Evolutionary conservation across 345 rosid genomes (phyloP), one percentile per base, ranked within the genome.

Genomic region (Noccaea caerulescens): DNA sequence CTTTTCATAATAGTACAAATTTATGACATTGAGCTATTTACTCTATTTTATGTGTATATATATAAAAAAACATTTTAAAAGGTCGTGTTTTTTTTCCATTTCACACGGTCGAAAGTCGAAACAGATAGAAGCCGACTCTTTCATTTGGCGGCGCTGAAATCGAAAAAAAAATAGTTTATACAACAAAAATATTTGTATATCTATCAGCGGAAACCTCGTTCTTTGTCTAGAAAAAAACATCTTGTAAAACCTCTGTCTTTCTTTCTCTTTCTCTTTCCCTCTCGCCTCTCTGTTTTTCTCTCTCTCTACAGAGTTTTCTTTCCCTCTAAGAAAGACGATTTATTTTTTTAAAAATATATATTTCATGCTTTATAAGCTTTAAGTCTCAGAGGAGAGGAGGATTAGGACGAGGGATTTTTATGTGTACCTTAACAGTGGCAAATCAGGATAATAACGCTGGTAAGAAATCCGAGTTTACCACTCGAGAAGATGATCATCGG

Each of bases 351-450:
- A 27, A 27, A 2, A 27, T 12, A 53, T 27, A n/a, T 57, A 4
- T 38, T 13, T 54, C 1, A 11, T 41, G 11, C 42, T 68, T 66
- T 68, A 61, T 68, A 68, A 69, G 74, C 27, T 54, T 61, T 36
- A 36, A 42, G 50, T 11, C 52, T 54, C 18, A 10, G 51, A 23
- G 20, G 14, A 42, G 20, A 23, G 20, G 14, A 50, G 32, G 37
- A 13, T 13, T 25, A 5, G 20, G 10, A 56, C 36, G 59, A 30
- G 10, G 5, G 61, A 11, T 50, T 62, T 75, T 9, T 76, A 76
- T 76, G 80, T 76, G 63, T 71, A 36, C 8, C 55, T 43, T 72
- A 50, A 78, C 68, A 73, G 81, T 78, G 81, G 81, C 78, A 63
- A 78, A 78, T 64, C 78, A 41, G 66, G 74, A 56, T 34, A 69